These are phyloP conservation scores for Fusarium virguliforme DNA, from an alignment of 2,329 filamentous ascomycete species.

Conservation along the genomic window DNA sequence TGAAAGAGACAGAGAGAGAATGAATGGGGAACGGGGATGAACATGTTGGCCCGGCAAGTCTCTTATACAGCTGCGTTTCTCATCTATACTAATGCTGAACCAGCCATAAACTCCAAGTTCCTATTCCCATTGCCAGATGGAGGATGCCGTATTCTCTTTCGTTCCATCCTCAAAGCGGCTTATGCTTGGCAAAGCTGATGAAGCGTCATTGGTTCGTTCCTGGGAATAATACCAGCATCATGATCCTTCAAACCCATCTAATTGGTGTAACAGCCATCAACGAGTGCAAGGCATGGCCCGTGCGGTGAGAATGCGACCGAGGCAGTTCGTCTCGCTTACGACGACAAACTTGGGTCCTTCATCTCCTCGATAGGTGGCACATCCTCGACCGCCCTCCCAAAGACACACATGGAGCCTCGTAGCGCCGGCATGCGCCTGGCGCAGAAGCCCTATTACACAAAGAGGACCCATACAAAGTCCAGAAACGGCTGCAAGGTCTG, in stretches of 20 bases:
- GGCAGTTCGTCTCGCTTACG: background rate
- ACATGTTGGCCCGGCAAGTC: background rate
- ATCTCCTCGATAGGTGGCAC: slow-evolving; percentile 4
- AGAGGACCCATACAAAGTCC: slow-evolving; percentile 10
- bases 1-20: background rate
- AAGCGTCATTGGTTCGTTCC: slow-evolving; percentile 4
- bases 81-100: background rate
- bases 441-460: background rate
- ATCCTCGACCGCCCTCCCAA: slow-evolving; percentile 1
- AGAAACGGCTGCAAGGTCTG: slow-evolving; percentile 10
- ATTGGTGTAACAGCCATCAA: background rate
- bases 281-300: background rate
- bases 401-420: background rate
- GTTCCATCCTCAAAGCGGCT: background rate
- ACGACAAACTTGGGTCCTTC: background rate
- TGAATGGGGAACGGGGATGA: background rate
- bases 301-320: slow-evolving; percentile 12
- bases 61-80: background rate
- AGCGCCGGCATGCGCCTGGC: background rate
- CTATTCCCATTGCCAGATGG: background rate
- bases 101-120: background rate
- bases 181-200: background rate
- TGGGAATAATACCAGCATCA: background rate
- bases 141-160: slow-evolving; percentile 3
- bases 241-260: background rate